Conservation (phyloP, 2,329 filamentous ascomycete species). For the Cladosporium cucumerinum region DNA sequence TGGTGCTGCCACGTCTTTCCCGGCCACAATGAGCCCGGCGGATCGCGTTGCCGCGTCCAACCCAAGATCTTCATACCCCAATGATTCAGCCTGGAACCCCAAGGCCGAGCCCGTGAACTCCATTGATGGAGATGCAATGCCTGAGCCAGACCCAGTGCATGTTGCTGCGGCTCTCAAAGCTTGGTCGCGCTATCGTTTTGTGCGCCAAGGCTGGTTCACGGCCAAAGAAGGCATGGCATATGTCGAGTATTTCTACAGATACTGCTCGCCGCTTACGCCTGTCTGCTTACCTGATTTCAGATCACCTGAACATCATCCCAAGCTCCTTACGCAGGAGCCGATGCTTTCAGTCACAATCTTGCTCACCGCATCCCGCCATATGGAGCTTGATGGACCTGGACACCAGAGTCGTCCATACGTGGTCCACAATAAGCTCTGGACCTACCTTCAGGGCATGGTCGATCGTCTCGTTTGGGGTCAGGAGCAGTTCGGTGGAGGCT, state of each 20-base stretch:
- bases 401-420: slow-evolving; percentile 80
- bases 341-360: slow-evolving; percentile 88
- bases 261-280: slow-evolving; percentile 85
- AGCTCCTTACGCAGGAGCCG: slow-evolving; percentile 82
- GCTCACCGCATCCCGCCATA: slow-evolving; percentile 86
- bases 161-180: slow-evolving; percentile 68
- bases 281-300: slow-evolving; percentile 90
- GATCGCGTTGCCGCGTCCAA: slow-evolving; percentile 16
- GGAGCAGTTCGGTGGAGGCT: slow-evolving; percentile 88
- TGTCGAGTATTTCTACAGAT: slow-evolving; percentile 92
- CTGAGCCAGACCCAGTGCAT: slow-evolving; percentile 32
- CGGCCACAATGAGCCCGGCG: slow-evolving; percentile 15
- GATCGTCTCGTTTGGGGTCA: slow-evolving; percentile 93
- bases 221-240: slow-evolving; percentile 90
- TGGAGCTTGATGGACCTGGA: slow-evolving; percentile 73
- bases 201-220: slow-evolving; percentile 95
- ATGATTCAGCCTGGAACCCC: slow-evolving; percentile 25
- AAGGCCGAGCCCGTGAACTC: slow-evolving; percentile 21
- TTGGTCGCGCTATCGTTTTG: slow-evolving; percentile 92
- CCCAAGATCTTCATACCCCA: slow-evolving; percentile 23
- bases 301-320: slow-evolving; percentile 73
- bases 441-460: slow-evolving; percentile 90
- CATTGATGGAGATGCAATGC: slow-evolving; percentile 20
- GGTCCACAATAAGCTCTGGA: slow-evolving; percentile 95
- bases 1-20: slow-evolving; percentile 1